A percentile compares a stretch with the other conserved stretches of the same genome.
phyloP scores from a whole-genome alignment of 805 yeast species.

The Metschnikowia vanudenii region DNA sequence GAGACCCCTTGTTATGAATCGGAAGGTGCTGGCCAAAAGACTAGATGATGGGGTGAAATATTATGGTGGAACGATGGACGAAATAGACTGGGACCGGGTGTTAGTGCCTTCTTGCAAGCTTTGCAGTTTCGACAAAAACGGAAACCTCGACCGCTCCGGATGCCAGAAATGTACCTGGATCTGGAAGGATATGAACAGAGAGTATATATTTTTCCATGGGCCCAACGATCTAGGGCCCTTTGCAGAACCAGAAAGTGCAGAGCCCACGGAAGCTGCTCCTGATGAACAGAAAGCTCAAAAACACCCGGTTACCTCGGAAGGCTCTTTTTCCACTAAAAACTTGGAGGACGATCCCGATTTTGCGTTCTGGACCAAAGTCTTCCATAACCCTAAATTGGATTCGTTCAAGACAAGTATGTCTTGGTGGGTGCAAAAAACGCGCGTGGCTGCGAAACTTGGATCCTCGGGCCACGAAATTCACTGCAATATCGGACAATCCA shows the following conservation, averaged over 20 bases:
- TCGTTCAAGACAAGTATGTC: not conserved
- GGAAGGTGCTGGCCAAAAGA: not conserved
- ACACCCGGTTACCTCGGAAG: not conserved
- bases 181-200: not conserved
- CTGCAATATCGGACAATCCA: not conserved
- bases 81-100: too few relatives aligned
- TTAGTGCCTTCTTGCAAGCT: not conserved
- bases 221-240: not conserved
- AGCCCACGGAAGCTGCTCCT: not conserved
- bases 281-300: not conserved
- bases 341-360: not conserved
- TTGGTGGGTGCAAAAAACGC: not conserved
- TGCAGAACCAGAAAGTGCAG: not conserved
- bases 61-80: too few relatives aligned
- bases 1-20: not conserved
- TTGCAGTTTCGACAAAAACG: not conserved
- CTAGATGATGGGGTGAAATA: not conserved
- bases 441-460: not conserved
- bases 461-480: not conserved
- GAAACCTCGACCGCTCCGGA: not conserved
- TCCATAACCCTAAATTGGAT: too few relatives aligned
- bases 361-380: not conserved
- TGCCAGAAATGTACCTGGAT: not conserved
- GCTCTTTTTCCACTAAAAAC: not conserved
- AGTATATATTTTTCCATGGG: not conserved